These are phyloP conservation scores for Vitis vinifera DNA, from an alignment of 164 flowering plant genomes.

Conservation along the genomic window ASM3070453v1 NC_081821.1:12717501-12718000, in stretches of 20 bases:
- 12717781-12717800: conserved; percentile 4
- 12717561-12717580: too few species aligned
- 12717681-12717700: conserved; percentile 90
- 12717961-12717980: too few species aligned
- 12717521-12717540: too few species aligned
- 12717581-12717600: too few species aligned
- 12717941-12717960: neutral
- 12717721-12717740: conserved; percentile 97
- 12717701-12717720: conserved; percentile 97
- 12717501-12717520: too few species aligned
- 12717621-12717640: neutral
- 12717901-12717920: conserved; percentile 99
- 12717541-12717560: too few species aligned
- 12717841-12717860: neutral
- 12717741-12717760: conserved; percentile 19
- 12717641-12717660: conserved; percentile 74
- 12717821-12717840: neutral
- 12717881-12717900: conserved; percentile 99
- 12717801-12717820: neutral
- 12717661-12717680: conserved; percentile 98
- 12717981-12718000: too few species aligned
- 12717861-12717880: conserved; percentile 83
- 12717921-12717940: conserved; percentile 7
- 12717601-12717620: too few species aligned
- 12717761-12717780: neutral